Percentiles rank a stretch among this genome's conserved stretches.
phyloP scores from a whole-genome alignment of 2,329 filamentous ascomycete species.

The Venturia pyrina region DNA sequence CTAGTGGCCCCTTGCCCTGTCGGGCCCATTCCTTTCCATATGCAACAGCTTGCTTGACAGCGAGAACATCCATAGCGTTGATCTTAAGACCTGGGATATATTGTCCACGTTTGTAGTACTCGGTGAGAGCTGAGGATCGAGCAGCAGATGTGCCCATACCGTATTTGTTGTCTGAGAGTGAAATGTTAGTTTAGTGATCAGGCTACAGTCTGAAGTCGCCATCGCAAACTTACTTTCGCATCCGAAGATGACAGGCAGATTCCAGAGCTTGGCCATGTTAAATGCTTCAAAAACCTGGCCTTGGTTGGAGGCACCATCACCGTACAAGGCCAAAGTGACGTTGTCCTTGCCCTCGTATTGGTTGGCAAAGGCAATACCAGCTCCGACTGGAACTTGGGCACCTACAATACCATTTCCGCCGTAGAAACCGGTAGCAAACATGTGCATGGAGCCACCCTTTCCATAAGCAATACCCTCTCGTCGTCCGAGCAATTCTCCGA shows the following conservation, averaged over 20 bases:
- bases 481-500: conserved; percentile 89
- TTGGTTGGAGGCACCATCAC: conserved; percentile 97
- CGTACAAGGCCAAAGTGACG: conserved; percentile 82
- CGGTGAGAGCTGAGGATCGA: conserved; percentile 88
- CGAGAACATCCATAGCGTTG: conserved; percentile 98
- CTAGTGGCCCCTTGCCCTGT: conserved; percentile 80
- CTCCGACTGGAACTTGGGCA: conserved; percentile 94
- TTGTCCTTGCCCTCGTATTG: conserved; percentile 85
- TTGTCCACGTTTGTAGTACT: conserved; percentile 99
- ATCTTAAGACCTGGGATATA: conserved; percentile 99
- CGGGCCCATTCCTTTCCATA: conserved; percentile 84
- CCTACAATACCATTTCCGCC: conserved; percentile 98
- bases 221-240: conserved; percentile 74
- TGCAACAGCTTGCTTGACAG: conserved; percentile 90
- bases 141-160: conserved; percentile 97
- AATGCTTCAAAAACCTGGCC: conserved; percentile 99
- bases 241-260: conserved; percentile 86
- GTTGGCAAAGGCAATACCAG: conserved; percentile 92
- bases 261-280: conserved; percentile 99
- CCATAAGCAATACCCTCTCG: conserved; percentile 96
- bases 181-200: neutral
- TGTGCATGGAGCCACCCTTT: conserved; percentile 99
- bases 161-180: conserved; percentile 87
- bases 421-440: conserved; percentile 97
- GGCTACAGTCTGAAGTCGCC: neutral